Base-by-base conservation (phyloP, 306 rosid species). In the Mucuna pruriens region DNA sequence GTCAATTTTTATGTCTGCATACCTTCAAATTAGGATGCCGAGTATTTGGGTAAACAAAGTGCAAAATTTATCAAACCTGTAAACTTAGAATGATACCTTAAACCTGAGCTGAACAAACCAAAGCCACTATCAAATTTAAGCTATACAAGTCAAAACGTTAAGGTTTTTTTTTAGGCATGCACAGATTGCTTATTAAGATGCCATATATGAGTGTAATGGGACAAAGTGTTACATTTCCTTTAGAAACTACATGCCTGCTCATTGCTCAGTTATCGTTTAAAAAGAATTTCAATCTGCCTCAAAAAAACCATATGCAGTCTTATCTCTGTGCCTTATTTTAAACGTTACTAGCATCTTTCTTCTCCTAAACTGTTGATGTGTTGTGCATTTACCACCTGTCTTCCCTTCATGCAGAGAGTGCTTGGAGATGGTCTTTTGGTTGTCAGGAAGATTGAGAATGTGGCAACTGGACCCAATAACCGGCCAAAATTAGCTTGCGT, bases 371-470 rank as follows among this genome's bases (percentile, higher is more conserved):
- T 63, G 1, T 51, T 46, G 4, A 40, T 31, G 26, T 74, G 36
- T 60, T 54, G n/a, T 46, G 48, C 39, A 69, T 74, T 78, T 77
- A 78, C 65, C n/a, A 75, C 58, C 20, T 58, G 22, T 49, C 33
- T 19, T 52, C 71, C 13, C 45, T 71, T 52, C 38, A 12, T 89
- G 91, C 88, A 91, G 98, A 93, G 98, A 85, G 99, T 96, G 58
- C 96, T 96, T 62, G 99, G 99, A 79, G 99, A 96, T 57, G 99
- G 99, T 70, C 98, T 96, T 87, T 54, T 96, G 91, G 98, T 96
- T 51, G 91, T 93, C 33, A 88, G 99, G 89, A 96, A 93, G 92
- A 93, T 96, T 45, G 99, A 96, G 85, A 96, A 96, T 70, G 99
- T 96, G 65, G 98, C 99, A 51, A 89, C 97, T 3, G 98, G 97